Conservation (phyloP, 306 rosid species). For the Dalbergia cochinchinensis region DNA sequence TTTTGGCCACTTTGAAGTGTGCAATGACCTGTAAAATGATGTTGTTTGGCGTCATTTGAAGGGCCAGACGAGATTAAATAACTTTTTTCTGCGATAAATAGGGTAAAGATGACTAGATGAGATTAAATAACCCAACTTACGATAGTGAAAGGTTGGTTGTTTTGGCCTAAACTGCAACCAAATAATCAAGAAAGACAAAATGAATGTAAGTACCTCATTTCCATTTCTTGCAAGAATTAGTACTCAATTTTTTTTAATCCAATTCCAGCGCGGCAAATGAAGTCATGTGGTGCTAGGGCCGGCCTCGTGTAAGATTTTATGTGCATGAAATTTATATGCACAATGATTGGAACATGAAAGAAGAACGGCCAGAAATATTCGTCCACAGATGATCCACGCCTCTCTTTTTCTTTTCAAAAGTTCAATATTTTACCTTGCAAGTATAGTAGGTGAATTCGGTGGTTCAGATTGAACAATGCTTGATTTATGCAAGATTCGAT, state of each 20-base stretch:
- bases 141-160: slow-evolving; percentile 34
- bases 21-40: slow-evolving; percentile 38
- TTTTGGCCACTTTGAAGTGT: slow-evolving; percentile 34
- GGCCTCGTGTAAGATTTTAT: slow-evolving; percentile 29
- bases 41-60: slow-evolving; percentile 14
- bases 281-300: slow-evolving; percentile 39
- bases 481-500: slow-evolving; percentile 44
- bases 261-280: slow-evolving; percentile 46
- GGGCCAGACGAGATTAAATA: slow-evolving; percentile 32
- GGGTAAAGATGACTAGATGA: too few relatives aligned
- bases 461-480: slow-evolving; percentile 47
- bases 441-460: slow-evolving; percentile 58
- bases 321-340: slow-evolving; percentile 13
- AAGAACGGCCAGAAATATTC: slow-evolving; percentile 24
- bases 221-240: slow-evolving; percentile 42
- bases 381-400: slow-evolving; percentile 10
- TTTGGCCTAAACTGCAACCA: slow-evolving; percentile 48
- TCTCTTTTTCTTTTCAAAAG: background rate
- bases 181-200: slow-evolving; percentile 54
- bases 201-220: slow-evolving; percentile 19
- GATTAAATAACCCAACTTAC: slow-evolving; percentile 16
- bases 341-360: slow-evolving; percentile 40
- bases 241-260: slow-evolving; percentile 31
- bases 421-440: slow-evolving; percentile 39
- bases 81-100: background rate